Base-by-base conservation (phyloP, 257 asterid species). In the Agastache rugosa region DNA sequence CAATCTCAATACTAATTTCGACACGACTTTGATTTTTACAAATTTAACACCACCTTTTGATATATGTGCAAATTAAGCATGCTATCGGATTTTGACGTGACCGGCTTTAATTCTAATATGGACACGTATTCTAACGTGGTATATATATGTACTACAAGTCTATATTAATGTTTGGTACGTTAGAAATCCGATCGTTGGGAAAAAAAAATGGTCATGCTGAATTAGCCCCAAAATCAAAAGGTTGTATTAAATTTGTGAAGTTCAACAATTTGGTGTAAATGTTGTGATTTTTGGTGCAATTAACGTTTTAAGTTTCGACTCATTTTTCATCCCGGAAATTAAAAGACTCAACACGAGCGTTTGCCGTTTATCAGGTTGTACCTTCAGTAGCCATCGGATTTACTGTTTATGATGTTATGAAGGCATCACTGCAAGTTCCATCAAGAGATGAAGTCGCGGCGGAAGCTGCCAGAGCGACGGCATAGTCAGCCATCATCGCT, bases 331-430 rank as follows among this genome's bases (percentile, higher is more conserved):
- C 29, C 14, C 3, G 37, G 42, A 42, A n/a, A n/a, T n/a, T n/a
- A n/a, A n/a, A 11, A 14, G 35, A 53, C 45, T 53, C 69, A 62
- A 29, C 5, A 61, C 75, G 75, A 23, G 44, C 39, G 35, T 47
- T 15, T 72, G 64, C 25, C 31, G 60, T 65, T 29, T 78, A 1
- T 80, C 85, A 93, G 98, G 98, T 90, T 59, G 96, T 88, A 34
- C 98, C 98, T 37, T 93, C 98, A 0, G 98, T 93, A 14, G 98
- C 98, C 5, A 93, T 93, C 48, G 98, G 98, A 42, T 93, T 93
- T 45, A 91, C 98, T 6, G 90, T 88, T 17, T 93, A 93, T 25
- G 97, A 93, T 77, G 69, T 83, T 60, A 81, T 90, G 96, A 93
- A 91, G 83, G 86, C 88, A n/a, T 88, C 37, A 70, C 86, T 93